These are phyloP conservation scores for Claviceps citrina DNA, from an alignment of 2,329 filamentous ascomycete species.

Conservation along the genomic window DNA sequence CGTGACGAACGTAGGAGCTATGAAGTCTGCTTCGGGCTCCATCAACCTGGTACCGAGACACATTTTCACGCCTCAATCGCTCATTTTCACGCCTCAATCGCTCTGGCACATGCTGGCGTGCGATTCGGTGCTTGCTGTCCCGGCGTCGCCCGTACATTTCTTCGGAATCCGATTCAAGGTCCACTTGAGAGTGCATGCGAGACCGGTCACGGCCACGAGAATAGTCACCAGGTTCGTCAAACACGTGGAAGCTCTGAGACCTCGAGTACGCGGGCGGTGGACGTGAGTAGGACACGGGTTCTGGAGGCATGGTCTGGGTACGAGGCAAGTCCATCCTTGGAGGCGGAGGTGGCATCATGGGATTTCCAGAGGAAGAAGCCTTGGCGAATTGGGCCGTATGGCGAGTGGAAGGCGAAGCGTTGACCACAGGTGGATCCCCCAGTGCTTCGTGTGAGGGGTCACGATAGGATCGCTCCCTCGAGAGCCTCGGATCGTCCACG, in stretches of 20 bases:
- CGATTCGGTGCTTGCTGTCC: conserved; percentile 21
- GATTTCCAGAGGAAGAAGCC: conserved; percentile 12
- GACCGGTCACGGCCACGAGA: conserved; percentile 24
- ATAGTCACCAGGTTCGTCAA: conserved; percentile 12
- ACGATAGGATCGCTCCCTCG: conserved; percentile 17
- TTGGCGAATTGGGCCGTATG: conserved; percentile 14
- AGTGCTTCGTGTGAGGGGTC: conserved; percentile 18
- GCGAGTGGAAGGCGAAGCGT: conserved; percentile 17
- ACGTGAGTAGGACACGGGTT: conserved; percentile 13
- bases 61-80: conserved; percentile 10
- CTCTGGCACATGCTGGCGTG: conserved; percentile 21
- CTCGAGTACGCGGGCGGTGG: conserved; percentile 16
- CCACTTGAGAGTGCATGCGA: conserved; percentile 21
- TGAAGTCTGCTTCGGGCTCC: conserved; percentile 14
- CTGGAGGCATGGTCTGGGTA: conserved; percentile 21
- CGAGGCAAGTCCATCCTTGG: conserved; percentile 19
- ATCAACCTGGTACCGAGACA: conserved; percentile 18
- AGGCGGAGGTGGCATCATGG: conserved; percentile 17
- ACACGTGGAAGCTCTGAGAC: conserved; percentile 19
- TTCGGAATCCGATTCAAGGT: conserved; percentile 20
- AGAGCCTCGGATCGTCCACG: conserved; percentile 11
- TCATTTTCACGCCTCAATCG: conserved; percentile 13
- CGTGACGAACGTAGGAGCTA: conserved; percentile 14
- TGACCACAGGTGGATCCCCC: conserved; percentile 16
- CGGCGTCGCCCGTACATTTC: conserved; percentile 18